phyloP scores from a whole-genome alignment of 2,329 filamentous ascomycete species.

The Diaporthe sp. region DNA sequence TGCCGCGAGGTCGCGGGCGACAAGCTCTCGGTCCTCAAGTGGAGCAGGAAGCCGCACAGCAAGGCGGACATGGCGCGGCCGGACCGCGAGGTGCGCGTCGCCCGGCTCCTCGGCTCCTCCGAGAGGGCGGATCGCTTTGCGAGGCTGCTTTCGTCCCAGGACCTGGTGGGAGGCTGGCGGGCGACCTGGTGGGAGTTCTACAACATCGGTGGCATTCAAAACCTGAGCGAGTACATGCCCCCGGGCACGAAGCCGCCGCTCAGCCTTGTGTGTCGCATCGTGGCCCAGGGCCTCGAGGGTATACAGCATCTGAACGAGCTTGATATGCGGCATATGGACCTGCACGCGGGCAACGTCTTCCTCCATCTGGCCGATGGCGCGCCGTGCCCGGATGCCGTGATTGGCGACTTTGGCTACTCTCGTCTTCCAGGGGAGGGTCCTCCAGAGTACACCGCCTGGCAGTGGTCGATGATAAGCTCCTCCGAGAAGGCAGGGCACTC shows the following conservation, averaged over 20 bases:
- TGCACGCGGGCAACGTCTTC: neutral
- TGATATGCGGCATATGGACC: neutral
- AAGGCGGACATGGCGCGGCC: neutral
- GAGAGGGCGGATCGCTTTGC: neutral
- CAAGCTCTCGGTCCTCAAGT: slow-evolving; percentile 6
- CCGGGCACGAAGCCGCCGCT: neutral
- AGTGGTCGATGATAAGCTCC: neutral
- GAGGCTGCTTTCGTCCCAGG: neutral
- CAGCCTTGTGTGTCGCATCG: neutral
- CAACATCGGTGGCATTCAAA: neutral
- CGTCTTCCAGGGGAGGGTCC: neutral
- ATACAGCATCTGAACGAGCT: neutral
- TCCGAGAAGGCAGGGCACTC: neutral
- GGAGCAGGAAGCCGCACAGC: neutral
- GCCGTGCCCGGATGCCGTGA: neutral
- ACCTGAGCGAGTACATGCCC: neutral
- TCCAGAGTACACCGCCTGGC: accelerated
- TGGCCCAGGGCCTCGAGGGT: neutral
- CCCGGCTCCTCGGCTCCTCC: neutral
- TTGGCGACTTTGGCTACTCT: neutral
- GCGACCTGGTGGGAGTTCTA: neutral
- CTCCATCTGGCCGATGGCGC: neutral
- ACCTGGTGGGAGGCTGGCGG: neutral
- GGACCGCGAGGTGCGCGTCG: neutral
- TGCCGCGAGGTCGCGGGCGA: neutral